Base-by-base conservation (phyloP, 2,329 filamentous ascomycete species). In the Orbilia blumenaviensis region DNA sequence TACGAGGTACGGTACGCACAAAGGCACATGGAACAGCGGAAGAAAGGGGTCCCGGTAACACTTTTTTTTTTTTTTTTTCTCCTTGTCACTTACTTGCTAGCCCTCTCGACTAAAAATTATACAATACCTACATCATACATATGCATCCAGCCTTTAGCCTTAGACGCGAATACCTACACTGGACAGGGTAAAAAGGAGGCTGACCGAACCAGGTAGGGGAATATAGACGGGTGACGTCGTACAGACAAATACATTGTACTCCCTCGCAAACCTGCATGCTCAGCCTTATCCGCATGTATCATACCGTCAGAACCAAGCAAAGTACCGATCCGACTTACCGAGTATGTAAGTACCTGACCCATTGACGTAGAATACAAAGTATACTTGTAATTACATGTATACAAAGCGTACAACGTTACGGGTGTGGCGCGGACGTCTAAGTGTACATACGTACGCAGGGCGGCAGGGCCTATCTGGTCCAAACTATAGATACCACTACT, bases 1-100 rank as follows among this genome's bases (percentile, higher is more conserved):
- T 52, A 54, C 48, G 48, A 54, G 27, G 27, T 54, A 54, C 48
- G 27, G n/a, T n/a, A n/a, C n/a, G n/a, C n/a, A n/a, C n/a, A n/a
- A n/a, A n/a, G n/a, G n/a, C n/a, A n/a, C 48, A 54, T 54, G 48
- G 48, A 27, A 50, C 23, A 1, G 18, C 48, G 48, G 48, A 34
- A 54, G 48, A 54, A 54, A 54, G 48, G 48, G 48, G 48, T 54
- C 48, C 48, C 48, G 48, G 48, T 21, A 46, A 14, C 12, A 38
- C 9, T 4, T 18, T 42, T 42, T 42, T 42, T 16, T 16, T 42
- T 42, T 42, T 42, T 42, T 42, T 42, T 42, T 18, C 21, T 42
- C 21, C 12, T n/a, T n/a, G n/a, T n/a, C n/a, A n/a, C n/a, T n/a
- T n/a, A n/a, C n/a, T n/a, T n/a, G n/a, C n/a, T n/a, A n/a, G n/a